Evolutionary conservation across 1,284 basidiomycete genomes (phyloP), one percentile per base, ranked within the genome.

Genomic region (Ganoderma sinense): DNA sequence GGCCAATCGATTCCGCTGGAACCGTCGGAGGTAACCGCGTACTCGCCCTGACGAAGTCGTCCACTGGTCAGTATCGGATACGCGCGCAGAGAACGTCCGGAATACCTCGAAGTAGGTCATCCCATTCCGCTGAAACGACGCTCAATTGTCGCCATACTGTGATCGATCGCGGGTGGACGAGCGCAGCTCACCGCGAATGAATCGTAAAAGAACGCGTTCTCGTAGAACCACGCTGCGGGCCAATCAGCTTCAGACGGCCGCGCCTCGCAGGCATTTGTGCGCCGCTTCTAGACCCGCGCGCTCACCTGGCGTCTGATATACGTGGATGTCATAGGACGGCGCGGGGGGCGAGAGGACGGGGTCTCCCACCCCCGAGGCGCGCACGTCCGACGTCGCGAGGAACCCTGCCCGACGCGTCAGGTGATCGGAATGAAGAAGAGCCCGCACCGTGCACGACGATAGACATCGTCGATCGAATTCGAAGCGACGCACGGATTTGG

Each of bases 121-220:
- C 14, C 83, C 85, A 69, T 88, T 79, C 4, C 86, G 83, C 87
- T 88, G 71, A 39, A 60, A 39, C 11, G n/a, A 39, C 36, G 36
- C 36, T 39, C 6, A 39, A 10, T 39, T 39, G 36, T 39, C 11
- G 40, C 29, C 3, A 11, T 5, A 16, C 40, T 61, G 26, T 29
- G 39, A 43, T 61, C 41, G 23, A 39, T 39, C 13, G 59, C 26
- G 64, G 62, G 62, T 67, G 36, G 62, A 14, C 31, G 6, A 62
- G 26, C 10, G 59, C 18, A 39, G 74, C 80, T 56, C 65, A 85
- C 85, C 75, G 81, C 71, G 73, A 89, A 89, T 7, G 77, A 75
- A 78, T 93, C 91, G 71, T 90, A 91, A 74, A 83, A 83, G 80
- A 91, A 91, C 1, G 87, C 82, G 69, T 91, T 89, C 68, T 88